Evolutionary conservation across 75 land plant genomes (phyloP), one percentile per base, ranked within the genome.

Genomic region (Sequoiadendron giganteum): DNA sequence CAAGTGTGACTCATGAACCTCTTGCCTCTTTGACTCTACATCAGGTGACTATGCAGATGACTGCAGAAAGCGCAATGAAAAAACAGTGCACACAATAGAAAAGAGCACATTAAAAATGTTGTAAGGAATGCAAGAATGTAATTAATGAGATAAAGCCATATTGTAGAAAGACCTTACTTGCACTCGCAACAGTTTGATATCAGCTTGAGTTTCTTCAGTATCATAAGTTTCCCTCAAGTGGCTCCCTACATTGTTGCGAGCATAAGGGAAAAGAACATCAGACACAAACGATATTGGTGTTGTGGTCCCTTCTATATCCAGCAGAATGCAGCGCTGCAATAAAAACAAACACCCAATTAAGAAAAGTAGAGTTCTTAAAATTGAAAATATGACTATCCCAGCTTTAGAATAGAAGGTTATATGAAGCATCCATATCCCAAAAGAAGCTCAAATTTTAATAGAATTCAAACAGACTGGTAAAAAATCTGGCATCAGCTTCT

Each of bases 261-360:
- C 99, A 92, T 96, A 98, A 19, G 99, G 99, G 87, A 97, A 98
- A 88, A 98, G 95, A 84, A 97, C 92, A 78, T 97, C 99, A 28
- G 96, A 89, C 43, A 98, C 99, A 93, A 98, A 98, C 40, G 99
- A 94, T 79, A 98, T 98, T 14, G 99, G 99, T 55, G 99, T 98
- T 30, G 99, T 98, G 34, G 99, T 98, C 32, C 99, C 99, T 90
- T 98, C 99, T 90, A 98, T 97, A 91, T 97, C 99, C 86, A 98
- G 96, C 56, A 98, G 92, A 90, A 98, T 91, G 83, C 92, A 97
- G 52, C 84, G 85, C 99, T 98, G 96, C 93, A 92, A 86, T 18
- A 81, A 86, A 83, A 76, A 16, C 47, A 19, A 55, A 55, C 52
- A 82, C 49, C 11, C 16, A 82, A 32, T 14, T 47, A 3, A 45